phyloP scores from a whole-genome alignment of 73 alveolate species.

The Paramecium tetraurelia region DNA sequence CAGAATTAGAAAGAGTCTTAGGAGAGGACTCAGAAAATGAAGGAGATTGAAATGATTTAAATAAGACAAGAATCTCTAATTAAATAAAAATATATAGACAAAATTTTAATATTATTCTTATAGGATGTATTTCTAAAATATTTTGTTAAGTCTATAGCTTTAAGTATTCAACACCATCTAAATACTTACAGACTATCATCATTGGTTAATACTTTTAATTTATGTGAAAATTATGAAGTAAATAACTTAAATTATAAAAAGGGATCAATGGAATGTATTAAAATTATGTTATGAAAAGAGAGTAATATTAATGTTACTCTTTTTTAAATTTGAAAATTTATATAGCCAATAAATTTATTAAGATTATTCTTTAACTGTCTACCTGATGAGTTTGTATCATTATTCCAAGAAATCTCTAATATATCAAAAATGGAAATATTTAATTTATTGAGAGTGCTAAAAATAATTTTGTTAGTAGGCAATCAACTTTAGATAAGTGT shows the following conservation, averaged over 20 bases:
- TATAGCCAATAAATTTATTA: not conserved
- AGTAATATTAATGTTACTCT: not conserved
- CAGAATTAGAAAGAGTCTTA: slow-evolving; percentile 5
- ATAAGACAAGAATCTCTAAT: not conserved
- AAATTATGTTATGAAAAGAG: not conserved
- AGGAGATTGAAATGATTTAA: not conserved
- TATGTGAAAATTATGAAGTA: not conserved
- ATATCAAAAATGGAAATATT: not conserved
- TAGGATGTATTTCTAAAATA: not conserved
- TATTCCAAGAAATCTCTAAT: not conserved
- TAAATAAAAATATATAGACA: not conserved
- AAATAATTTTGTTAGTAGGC: not conserved
- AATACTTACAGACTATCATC: no score
- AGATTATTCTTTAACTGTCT: not conserved
- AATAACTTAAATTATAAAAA: no score
- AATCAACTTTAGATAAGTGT: not conserved
- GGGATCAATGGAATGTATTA: not conserved
- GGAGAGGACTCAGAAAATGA: slow-evolving; percentile 22
- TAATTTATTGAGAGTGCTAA: not conserved
- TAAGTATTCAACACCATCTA: no score
- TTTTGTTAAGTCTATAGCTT: no score
- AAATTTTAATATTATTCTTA: no score
- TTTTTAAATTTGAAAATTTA: not conserved
- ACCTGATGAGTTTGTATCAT: not conserved
- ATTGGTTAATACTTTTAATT: not conserved